Evolutionary conservation across 2,329 filamentous ascomycete species (phyloP), one percentile per base, ranked within the genome.

Genomic region (Xylaria sp.): DNA sequence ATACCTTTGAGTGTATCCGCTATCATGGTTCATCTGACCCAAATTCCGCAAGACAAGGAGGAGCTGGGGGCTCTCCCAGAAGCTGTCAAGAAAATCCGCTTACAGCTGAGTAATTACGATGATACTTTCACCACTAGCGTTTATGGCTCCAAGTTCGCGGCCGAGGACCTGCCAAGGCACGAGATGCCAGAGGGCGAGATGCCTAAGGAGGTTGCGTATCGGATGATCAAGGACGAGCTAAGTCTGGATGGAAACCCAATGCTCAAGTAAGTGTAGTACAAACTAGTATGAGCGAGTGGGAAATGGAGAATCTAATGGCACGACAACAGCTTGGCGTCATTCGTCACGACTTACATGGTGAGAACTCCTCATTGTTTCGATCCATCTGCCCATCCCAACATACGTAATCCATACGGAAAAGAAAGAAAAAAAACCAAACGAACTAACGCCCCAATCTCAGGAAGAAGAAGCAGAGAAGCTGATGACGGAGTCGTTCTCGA

Each of bases 261-360:
- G 86, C 87, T 97, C 71, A 93, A 91, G 90, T 92, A 82, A 74
- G 85, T 78, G 9, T 37, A 29, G 5, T 50, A 32, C 13, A 51
- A 40, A 44, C 21, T 42, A 47, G 58, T 21, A 40, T 27, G 37
- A 35, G 51, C 5, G 47, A 54, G 40, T 35, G 54, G 51, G 27
- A 51, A 16, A 29, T 40, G 50, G 47, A 64, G 47, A 21, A 64
- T 44, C 65, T 65, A 40, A 69, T 59, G 44, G 44, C 23, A 40
- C 55, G 54, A 63, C 8, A 48, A 71, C 62, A 96, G 93, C 81
- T 82, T 98, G 75, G 94, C 95, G 35, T 94, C 91, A 44, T 98
- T 98, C 78, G 94, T 97, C 73, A 97, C 94, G 1, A 98, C 95
- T 0, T 98, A 97, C 84, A 98, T 97, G 94, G 92, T 93, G 84